A percentile compares a stretch with the other conserved stretches of the same genome.
Conservation (phyloP, 2,329 filamentous ascomycete genomes). For the Fusarium floridanum region DNA sequence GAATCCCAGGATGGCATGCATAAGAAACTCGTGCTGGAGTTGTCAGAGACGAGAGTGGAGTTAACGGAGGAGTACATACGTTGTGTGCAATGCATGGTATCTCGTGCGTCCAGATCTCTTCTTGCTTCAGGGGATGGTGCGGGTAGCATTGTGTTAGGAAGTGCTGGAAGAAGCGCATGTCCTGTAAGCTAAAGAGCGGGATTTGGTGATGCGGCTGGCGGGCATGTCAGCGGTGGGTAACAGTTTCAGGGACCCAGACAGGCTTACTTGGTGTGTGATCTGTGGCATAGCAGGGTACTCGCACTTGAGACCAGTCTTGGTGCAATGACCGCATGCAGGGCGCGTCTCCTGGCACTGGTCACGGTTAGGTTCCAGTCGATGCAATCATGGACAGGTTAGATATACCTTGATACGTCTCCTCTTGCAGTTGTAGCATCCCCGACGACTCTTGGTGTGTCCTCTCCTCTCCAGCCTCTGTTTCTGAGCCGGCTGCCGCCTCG, state of each 20-base stretch:
- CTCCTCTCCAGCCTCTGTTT: constrained; percentile 63
- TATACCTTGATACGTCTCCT: constrained; percentile 73
- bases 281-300: constrained; percentile 69
- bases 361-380: constrained; percentile 18
- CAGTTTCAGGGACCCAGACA: background rate
- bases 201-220: constrained; percentile 67
- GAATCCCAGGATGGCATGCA: constrained; percentile 78
- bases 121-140: constrained; percentile 73
- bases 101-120: constrained; percentile 75
- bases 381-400: background rate
- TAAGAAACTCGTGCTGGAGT: constrained; percentile 71
- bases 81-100: constrained; percentile 76
- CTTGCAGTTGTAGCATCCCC: constrained; percentile 77
- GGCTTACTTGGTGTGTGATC: constrained; percentile 64
- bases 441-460: constrained; percentile 75
- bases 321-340: constrained; percentile 73
- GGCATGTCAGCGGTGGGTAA: constrained; percentile 6
- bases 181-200: constrained; percentile 70
- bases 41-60: constrained; percentile 9
- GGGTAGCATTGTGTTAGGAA: constrained; percentile 73
- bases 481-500: constrained; percentile 29
- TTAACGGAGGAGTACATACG: constrained; percentile 54
- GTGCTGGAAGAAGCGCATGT: constrained; percentile 78
- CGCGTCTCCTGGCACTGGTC: constrained; percentile 73
- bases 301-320: constrained; percentile 72